phyloP scores from a whole-genome alignment of 2,329 filamentous ascomycete species.

The Sphaerulina vaccinii region DNA sequence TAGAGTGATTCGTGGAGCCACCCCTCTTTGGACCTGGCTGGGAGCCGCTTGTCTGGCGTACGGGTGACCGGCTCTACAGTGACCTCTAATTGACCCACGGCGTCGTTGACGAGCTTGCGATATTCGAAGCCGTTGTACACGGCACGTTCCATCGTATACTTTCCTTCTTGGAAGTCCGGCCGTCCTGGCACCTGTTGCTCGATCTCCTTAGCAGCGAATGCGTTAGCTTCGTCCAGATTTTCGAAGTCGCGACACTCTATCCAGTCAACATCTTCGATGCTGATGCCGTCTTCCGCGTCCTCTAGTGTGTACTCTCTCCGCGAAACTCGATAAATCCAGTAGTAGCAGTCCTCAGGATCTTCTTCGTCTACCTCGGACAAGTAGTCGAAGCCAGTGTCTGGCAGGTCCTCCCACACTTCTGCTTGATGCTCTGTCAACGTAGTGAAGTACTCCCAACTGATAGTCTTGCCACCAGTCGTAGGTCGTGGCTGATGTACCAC shows the following conservation, averaged over 20 bases:
- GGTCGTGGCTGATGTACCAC: slow-evolving; percentile 5
- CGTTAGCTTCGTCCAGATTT: slow-evolving; percentile 12
- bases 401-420: not conserved
- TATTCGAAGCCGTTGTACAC: not conserved
- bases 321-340: slow-evolving; percentile 11
- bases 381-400: not conserved
- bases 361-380: slow-evolving; percentile 4
- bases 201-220: slow-evolving; percentile 5
- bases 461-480: slow-evolving; percentile 22
- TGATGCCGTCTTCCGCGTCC: not conserved
- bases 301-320: slow-evolving; percentile 13
- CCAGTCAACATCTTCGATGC: not conserved
- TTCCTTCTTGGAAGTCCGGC: not conserved
- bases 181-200: not conserved
- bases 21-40: slow-evolving; percentile 4
- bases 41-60: slow-evolving; percentile 2
- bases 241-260: slow-evolving; percentile 5
- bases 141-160: not conserved
- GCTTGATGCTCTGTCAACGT: not conserved
- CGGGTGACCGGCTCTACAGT: not conserved
- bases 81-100: slow-evolving; percentile 11
- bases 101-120: not conserved
- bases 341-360: slow-evolving; percentile 11
- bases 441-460: slow-evolving; percentile 2
- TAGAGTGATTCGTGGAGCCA: slow-evolving; percentile 4